Evolutionary conservation across 495 filamentous ascomycete species (phyloP), one percentile per base, ranked within the genome.

Genomic region (Penicilliopsis zonata): DNA sequence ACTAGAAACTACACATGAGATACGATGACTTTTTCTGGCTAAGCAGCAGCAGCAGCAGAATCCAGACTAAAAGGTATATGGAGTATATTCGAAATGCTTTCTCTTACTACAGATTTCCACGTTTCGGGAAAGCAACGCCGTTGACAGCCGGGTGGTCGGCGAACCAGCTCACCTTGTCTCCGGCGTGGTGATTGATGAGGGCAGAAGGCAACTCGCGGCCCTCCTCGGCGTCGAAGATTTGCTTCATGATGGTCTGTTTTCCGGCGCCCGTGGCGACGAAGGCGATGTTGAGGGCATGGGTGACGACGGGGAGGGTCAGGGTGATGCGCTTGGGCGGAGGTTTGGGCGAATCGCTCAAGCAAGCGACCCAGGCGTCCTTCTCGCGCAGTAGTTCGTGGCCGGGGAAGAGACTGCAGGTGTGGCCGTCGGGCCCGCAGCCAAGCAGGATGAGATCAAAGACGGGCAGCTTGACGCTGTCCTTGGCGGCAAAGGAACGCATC

Each of bases 341-440:
- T 72, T 98, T 98, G 18, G 90, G 90, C 14, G 83, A 92, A 59
- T 95, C 82, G 49, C 76, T 76, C 44, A 93, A 86, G 3, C 87
- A 71, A 4, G 82, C 78, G 8, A 95, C 86, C 90, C 90, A 98
- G 20, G 86, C 87, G 44, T 80, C 77, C 36, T 74, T 74, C 65
- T 96, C 90, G 25, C 87, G 74, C 39, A 98, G 66, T 24, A 96
- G 66, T 27, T 76, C 74, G 42, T 94, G 88, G 16, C 80, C 78
- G 4, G 90, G 92, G 65, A 98, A 98, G 18, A 96, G 67, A 43
- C 78, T 86, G 79, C 92, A 96, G 15, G 90, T 95, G 58, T 98
- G 90, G 22, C 90, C 90, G 51, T 98, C 90, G 10, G 88, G 90
- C 3, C 90, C 90, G 44, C 81, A 88, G 36, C 90, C 90, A 27